Evolutionary conservation across 306 rosid genomes (phyloP).

Genomic region (Vigna trinervia): DNA sequence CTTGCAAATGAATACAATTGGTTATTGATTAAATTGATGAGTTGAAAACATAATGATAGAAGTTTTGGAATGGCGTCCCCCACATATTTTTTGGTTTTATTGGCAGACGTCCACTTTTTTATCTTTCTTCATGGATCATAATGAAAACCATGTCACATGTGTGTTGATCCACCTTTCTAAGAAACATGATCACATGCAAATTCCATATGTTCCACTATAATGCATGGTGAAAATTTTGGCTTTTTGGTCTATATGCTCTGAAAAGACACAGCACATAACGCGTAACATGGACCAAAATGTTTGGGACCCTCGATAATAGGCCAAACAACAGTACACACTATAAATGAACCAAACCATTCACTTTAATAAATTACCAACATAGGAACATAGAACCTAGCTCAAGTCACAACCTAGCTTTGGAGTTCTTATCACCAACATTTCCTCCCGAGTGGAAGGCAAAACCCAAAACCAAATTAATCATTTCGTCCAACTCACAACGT

Average conservation of each 20-base stretch:
- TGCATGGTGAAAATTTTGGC: slow-evolving; percentile 36
- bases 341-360: slow-evolving; percentile 18
- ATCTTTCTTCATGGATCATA: slow-evolving; percentile 35
- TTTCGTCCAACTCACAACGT: slow-evolving; percentile 32
- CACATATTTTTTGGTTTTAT: background rate
- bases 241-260: slow-evolving; percentile 46
- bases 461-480: slow-evolving; percentile 45
- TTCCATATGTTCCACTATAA: slow-evolving; percentile 29
- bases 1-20: background rate
- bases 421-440: slow-evolving; percentile 42
- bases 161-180: slow-evolving; percentile 40
- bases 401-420: slow-evolving; percentile 38
- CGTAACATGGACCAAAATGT: slow-evolving; percentile 41
- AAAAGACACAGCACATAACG: slow-evolving; percentile 51
- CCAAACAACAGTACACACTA: slow-evolving; percentile 27
- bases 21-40: slow-evolving; percentile 12
- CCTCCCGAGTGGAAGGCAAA: slow-evolving; percentile 51
- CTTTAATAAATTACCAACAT: slow-evolving; percentile 20
- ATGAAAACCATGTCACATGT: slow-evolving; percentile 33
- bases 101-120: slow-evolving; percentile 12
- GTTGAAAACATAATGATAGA: slow-evolving; percentile 6
- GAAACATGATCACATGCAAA: slow-evolving; percentile 40
- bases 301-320: slow-evolving; percentile 40
- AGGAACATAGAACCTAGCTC: slow-evolving; percentile 52
- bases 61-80: slow-evolving; percentile 18